phyloP scores from a whole-genome alignment of 495 filamentous ascomycete genomes.

The Talaromyces liani region DNA sequence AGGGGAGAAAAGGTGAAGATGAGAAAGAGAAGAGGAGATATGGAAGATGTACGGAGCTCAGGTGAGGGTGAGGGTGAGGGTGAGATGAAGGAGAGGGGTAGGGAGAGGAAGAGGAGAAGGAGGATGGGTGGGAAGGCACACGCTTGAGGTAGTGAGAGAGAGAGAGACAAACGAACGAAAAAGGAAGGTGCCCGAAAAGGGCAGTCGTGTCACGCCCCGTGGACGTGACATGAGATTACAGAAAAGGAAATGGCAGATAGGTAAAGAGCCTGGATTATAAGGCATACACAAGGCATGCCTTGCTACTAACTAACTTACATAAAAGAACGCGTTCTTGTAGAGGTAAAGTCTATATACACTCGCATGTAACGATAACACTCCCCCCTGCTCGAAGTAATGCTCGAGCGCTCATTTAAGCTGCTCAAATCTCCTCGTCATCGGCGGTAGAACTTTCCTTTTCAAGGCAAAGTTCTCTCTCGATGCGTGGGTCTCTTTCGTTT shows the following conservation, averaged over 20 bases:
- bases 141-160: background rate
- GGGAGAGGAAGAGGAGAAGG: background rate
- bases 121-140: background rate
- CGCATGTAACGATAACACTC: background rate
- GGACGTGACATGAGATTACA: background rate
- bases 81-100: background rate
- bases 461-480: background rate
- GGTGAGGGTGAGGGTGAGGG: background rate
- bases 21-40: background rate
- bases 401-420: background rate
- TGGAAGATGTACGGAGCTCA: too few species aligned
- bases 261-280: background rate
- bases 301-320: background rate
- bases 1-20: background rate
- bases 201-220: background rate
- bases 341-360: background rate
- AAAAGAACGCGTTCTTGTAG: background rate
- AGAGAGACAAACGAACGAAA: background rate
- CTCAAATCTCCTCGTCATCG: background rate
- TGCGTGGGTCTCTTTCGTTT: background rate
- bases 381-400: background rate
- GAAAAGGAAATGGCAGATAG: background rate
- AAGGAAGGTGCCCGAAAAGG: background rate
- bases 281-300: background rate
- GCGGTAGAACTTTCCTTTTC: background rate